Conservation (phyloP, 805 yeast species). For the Starmerella floricola region DNA sequence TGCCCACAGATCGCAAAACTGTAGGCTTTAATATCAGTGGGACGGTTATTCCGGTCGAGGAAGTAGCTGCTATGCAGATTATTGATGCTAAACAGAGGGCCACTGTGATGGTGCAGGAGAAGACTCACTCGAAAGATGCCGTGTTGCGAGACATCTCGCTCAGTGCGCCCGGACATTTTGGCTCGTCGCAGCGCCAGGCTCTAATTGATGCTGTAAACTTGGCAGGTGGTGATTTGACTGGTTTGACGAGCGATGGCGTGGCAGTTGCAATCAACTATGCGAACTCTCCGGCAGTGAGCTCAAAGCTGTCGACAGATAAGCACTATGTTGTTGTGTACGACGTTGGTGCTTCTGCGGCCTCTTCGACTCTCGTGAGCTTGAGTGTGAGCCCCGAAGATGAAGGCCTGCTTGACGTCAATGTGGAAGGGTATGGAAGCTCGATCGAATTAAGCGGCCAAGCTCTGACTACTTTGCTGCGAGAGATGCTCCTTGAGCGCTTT, state of each 20-base stretch:
- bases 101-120: conserved; percentile 42
- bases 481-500: conserved; percentile 50
- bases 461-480: conserved; percentile 55
- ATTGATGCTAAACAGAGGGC: conserved; percentile 57
- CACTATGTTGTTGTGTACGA: conserved; percentile 68
- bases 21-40: conserved; percentile 45
- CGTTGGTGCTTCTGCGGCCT: conserved; percentile 85
- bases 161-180: conserved; percentile 63
- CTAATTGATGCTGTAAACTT: conserved; percentile 58
- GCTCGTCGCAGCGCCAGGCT: conserved; percentile 55
- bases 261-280: conserved; percentile 81
- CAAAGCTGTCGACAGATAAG: conserved; percentile 34
- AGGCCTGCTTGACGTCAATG: conserved; percentile 36
- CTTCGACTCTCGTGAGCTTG: conserved; percentile 57
- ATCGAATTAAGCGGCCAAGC: conserved; percentile 61
- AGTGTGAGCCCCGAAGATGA: conserved; percentile 14
- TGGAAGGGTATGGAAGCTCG: conserved; percentile 63
- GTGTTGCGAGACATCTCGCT: conserved; percentile 53
- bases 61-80: conserved; percentile 71
- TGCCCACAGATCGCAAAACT: conserved; percentile 37
- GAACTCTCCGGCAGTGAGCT: conserved; percentile 33
- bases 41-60: conserved; percentile 53
- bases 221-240: conserved; percentile 53
- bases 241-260: conserved; percentile 79
- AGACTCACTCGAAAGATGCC: conserved; percentile 33